Evolutionary conservation across 192 early-diverging fungal genomes (phyloP), one percentile per base, ranked within the genome.

Genomic region (Gorgonomyces haynaldii): DNA sequence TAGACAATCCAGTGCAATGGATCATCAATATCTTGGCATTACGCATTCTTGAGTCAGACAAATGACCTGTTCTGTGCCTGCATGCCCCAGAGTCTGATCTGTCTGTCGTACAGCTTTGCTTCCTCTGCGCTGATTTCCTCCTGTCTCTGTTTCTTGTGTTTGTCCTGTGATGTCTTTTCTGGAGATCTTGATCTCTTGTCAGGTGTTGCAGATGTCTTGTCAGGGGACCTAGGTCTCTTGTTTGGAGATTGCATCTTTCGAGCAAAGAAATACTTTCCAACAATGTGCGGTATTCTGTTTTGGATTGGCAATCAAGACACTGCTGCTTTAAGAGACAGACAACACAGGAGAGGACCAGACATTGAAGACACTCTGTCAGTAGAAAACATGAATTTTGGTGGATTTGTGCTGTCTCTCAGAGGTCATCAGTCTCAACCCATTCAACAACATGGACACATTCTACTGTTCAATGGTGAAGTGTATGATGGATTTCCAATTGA

Each of bases 21-120:
- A 69, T 60, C 17, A 96, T 59, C 17, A 89, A 69, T 41, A 96
- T 79, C 3, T 75, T 69, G 26, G 89, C 63, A 22, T 76, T 79
- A 36, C 85, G 69, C 62, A 98, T 89, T 47, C 91, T 87, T 47
- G 30, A 17, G 4, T 27, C 32, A 10, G 31, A 12, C 19, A 31
- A 51, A 23, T 30, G n/a, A 85, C 86, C 81, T 61, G 45, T 74
- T 74, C 54, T 98, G 94, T 21, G 91, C 86, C 48, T 94, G 88
- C 38, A 96, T 48, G 7, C 94, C 94, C 94, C 94, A 98, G 16
- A 98, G 67, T 41, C 94, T 76, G 57, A 98, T 98, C 71, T 98
- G 94, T 20, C 94, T 70, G 74, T 98, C 94, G 42, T 98, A 98
- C 9, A 98, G 74, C 27, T 83, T 82, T 5, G 84, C 88, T 54